Evolutionary conservation across 1,284 basidiomycete genomes (phyloP), one percentile per base, ranked within the genome.

Genomic region (Cryptococcus sp.): DNA sequence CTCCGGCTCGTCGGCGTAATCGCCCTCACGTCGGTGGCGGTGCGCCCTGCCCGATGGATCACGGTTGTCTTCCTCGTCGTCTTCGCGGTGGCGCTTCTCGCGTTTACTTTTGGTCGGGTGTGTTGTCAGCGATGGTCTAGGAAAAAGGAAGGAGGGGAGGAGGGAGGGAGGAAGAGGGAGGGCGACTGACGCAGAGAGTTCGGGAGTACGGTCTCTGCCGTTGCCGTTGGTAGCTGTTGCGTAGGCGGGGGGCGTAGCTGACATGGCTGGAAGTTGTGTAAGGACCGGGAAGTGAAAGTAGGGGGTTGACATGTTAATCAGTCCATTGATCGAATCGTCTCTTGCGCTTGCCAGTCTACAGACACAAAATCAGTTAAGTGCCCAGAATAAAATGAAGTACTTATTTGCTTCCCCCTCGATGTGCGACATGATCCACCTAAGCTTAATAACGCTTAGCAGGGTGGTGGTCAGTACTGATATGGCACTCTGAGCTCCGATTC

Each of bases 1-100:
- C 12, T 58, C 50, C 39, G 47, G 49, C 6, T 61, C 53, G 33
- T 56, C 55, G 40, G 64, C 64, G 8, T 62, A 48, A 35, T 60
- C 61, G 16, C 63, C 62, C n/a, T 60, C 61, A 46, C 61, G 56
- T 28, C 68, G 65, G 52, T 68, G 65, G 37, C 62, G 62, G 40
- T 65, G 62, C 11, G 61, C 60, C 50, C 67, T 62, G 39, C 60
- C 57, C 12, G 62, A 57, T 53, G 69, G 67, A 62, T 70, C 70
- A 69, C 68, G 67, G 66, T 71, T 67, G 68, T 70, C 64, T 53
- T 66, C 69, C 65, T 70, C 70, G 57, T 72, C 72, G 57, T 69
- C 62, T 37, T 80, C 79, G 58, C 80, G 82, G 65, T 79, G 77
- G 63, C 79, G 77, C 65, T 79, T 73, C 73, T 75, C 73, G 72